A percentile compares a stretch with the other conserved stretches of the same genome.
Conservation (phyloP, 2,329 filamentous ascomycete species). For the Cytospora chrysosperma region DNA sequence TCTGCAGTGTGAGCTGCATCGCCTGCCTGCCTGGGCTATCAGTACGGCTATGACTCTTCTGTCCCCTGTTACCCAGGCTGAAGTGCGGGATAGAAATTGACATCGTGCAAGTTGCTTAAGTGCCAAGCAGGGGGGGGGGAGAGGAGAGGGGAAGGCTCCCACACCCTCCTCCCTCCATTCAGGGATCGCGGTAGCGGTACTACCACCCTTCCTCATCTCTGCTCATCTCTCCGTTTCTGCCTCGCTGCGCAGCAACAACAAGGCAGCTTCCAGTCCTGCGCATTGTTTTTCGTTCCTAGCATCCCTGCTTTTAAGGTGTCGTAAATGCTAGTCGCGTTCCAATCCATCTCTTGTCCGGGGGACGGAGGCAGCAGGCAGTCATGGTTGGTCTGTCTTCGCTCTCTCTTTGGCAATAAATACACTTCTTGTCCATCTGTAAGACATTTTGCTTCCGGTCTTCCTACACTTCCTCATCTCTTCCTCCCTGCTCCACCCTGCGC, state of each 20-base stretch:
- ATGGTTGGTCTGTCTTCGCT: constrained; percentile 15
- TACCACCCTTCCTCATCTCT: constrained; percentile 5
- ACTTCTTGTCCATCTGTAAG: constrained; percentile 19
- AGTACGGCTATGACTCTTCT: constrained; percentile 10
- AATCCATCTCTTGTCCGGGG: constrained; percentile 1
- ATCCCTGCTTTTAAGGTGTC: constrained; percentile 1
- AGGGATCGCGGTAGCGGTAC: constrained; percentile 7
- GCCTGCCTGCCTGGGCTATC: neutral
- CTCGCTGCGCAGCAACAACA: constrained; percentile 9
- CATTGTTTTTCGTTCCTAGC: constrained; percentile 11
- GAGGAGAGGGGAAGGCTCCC: constrained; percentile 10
- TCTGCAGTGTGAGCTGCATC: neutral
- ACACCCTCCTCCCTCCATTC: constrained; percentile 7
- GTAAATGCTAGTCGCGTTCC: constrained; percentile 13
- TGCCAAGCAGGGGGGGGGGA: neutral
- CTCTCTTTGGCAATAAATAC: constrained; percentile 27
- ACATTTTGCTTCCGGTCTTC: constrained; percentile 26
- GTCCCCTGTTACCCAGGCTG: constrained; percentile 1
- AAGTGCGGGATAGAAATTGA: constrained; percentile 3
- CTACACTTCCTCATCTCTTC: constrained; percentile 12
- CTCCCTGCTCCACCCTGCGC: neutral
- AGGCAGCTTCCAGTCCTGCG: constrained; percentile 19
- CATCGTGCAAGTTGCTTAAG: constrained; percentile 2
- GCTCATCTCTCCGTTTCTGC: too few species aligned
- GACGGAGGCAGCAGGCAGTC: constrained; percentile 20